These are phyloP conservation scores for Phellopilus nigrolimitatus DNA, from an alignment of 1,284 basidiomycete species.

Conservation along the genomic window DNA sequence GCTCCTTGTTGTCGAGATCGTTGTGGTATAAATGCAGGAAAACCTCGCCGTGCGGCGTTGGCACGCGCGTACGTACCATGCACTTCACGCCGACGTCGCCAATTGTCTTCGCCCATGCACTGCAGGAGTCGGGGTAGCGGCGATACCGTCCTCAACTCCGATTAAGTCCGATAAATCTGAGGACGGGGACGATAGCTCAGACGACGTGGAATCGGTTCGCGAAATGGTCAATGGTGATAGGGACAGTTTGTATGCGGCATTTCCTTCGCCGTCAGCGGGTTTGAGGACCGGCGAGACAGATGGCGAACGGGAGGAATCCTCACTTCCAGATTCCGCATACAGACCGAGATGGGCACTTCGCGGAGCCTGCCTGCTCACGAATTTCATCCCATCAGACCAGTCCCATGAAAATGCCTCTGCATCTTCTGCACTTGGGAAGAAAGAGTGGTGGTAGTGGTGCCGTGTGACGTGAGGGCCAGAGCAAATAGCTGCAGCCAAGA, in stretches of 20 bases:
- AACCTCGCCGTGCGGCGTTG: conserved; percentile 91
- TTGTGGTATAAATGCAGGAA: conserved; percentile 97
- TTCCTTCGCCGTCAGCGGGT: conserved; percentile 30
- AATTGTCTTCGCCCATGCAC: conserved; percentile 12
- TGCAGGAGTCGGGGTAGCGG: conserved; percentile 14
- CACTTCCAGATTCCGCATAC: conserved; percentile 20
- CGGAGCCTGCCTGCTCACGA: conserved; percentile 62
- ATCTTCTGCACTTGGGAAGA: conserved; percentile 56
- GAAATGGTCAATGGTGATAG: conserved; percentile 3
- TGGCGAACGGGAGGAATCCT: conserved; percentile 29
- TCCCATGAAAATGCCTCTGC: conserved; percentile 50
- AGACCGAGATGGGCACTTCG: conserved; percentile 49
- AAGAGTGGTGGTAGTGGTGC: conserved; percentile 73
- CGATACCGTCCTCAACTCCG: conserved; percentile 10
- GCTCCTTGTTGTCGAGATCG: conserved; percentile 87
- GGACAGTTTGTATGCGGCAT: conserved; percentile 1
- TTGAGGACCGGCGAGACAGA: conserved; percentile 27
- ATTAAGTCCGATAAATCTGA: conserved; percentile 3
- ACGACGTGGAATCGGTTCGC: neutral
- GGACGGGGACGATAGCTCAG: conserved; percentile 30
- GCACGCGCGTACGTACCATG: conserved; percentile 95
- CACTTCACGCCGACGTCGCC: conserved; percentile 68
- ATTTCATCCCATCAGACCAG: conserved; percentile 50
- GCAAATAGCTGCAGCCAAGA: conserved; percentile 66
- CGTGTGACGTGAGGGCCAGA: conserved; percentile 69